Evolutionary conservation across 306 rosid species (phyloP).

Genomic region (Vachellia collinsii): DNA sequence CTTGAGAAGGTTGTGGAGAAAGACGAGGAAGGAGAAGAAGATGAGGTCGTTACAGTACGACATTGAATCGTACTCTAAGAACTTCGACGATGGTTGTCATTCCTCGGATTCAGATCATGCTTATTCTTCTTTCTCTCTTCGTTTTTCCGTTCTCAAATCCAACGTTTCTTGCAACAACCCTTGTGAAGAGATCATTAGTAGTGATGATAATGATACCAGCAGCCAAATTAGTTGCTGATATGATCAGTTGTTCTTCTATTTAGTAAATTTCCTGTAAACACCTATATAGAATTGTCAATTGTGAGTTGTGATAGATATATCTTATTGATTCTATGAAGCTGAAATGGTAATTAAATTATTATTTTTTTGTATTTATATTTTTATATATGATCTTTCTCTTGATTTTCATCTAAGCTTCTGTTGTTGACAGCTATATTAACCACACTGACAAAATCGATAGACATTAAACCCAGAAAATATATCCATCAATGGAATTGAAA

Average conservation of each 20-base stretch:
- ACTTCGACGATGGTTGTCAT: slow-evolving; percentile 63
- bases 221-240: slow-evolving; percentile 1
- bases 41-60: slow-evolving; percentile 44
- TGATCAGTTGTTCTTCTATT: background rate
- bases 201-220: background rate
- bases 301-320: background rate
- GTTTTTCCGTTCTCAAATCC: slow-evolving; percentile 38
- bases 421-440: too few relatives aligned
- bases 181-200: slow-evolving; percentile 1
- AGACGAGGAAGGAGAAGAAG: too few relatives aligned
- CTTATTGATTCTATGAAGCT: background rate
- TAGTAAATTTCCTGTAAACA: background rate
- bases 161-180: too few relatives aligned
- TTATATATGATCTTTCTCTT: too few relatives aligned
- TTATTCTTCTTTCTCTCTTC: slow-evolving; percentile 65
- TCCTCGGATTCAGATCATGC: slow-evolving; percentile 52
- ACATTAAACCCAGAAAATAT: too few relatives aligned
- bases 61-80: slow-evolving; percentile 53
- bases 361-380: background rate
- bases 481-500: too few relatives aligned
- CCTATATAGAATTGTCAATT: background rate
- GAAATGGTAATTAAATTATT: background rate
- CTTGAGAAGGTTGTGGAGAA: slow-evolving; percentile 31
- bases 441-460: too few relatives aligned
- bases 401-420: background rate